Evolutionary conservation across 352 stramenopile species (phyloP).

Genomic region (Pythium plurisporium): DNA sequence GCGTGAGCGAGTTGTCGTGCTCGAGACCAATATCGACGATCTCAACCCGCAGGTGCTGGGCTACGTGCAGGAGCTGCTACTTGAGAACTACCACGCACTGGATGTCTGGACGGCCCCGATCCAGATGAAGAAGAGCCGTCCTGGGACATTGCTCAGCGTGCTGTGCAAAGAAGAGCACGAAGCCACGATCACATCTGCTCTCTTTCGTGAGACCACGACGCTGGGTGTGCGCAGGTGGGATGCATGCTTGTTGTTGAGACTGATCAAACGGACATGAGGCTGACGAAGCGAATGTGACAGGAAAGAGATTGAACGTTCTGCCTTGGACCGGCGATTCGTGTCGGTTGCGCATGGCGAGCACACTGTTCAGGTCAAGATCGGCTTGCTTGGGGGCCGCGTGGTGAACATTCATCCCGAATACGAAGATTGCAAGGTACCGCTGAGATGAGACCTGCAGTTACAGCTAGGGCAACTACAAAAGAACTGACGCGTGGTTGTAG

Average conservation of each 20-base stretch:
- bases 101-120: conserved; percentile 88
- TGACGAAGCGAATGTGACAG: conserved; percentile 28
- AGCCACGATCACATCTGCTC: conserved; percentile 36
- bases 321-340: conserved; percentile 50
- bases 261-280: neutral
- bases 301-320: conserved; percentile 51
- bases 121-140: conserved; percentile 91
- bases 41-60: conserved; percentile 83
- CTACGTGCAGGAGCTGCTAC: conserved; percentile 67
- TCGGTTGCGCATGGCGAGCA: conserved; percentile 38
- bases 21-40: conserved; percentile 92
- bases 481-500: neutral
- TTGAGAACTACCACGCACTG: conserved; percentile 54
- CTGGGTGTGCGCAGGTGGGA: conserved; percentile 75
- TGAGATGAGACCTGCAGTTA: too few relatives aligned
- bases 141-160: conserved; percentile 74
- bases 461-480: too few relatives aligned
- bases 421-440: conserved; percentile 70
- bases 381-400: conserved; percentile 36
- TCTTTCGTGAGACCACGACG: conserved; percentile 88
- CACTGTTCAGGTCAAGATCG: conserved; percentile 57
- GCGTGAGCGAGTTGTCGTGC: conserved; percentile 55
- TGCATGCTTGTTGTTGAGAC: neutral
- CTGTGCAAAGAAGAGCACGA: conserved; percentile 67
- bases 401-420: conserved; percentile 82